Evolutionary conservation across 1,139 yeast species (phyloP), one percentile per base, ranked within the genome.

Genomic region (Saccharomyces hybrid): DNA sequence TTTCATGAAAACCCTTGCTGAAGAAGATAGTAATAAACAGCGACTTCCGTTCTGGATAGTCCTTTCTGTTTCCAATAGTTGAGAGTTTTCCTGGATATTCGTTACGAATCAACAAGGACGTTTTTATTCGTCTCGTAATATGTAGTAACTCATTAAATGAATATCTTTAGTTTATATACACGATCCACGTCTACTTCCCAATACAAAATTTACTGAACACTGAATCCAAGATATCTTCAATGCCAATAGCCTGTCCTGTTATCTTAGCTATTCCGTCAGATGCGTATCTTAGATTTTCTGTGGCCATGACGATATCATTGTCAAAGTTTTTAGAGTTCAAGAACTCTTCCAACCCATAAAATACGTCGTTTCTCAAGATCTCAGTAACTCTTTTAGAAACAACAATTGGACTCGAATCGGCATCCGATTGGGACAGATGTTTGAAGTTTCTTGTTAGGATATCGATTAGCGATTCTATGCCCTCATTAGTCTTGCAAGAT

Each of bases 141-240:
- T 31, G 34, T 31, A 31, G 34, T 31, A 31, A 31, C 34, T 31
- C 34, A 31, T 31, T 31, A 31, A 31, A 31, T 4, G 34, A 31
- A 31, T 31, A 1, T 3, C 14, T 31, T 31, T 31, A 31, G 6
- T 31, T 31, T 31, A 31, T 31, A 31, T 11, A 31, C 34, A 31
- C 2, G 34, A 31, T 31, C 34, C 14, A 31, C 34, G 19, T 1
- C 50, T 74, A 93, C 70, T 93, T 93, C 5, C 99, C 99, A 47
- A 93, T 89, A 70, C 99, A 93, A 67, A 93, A 95, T 60, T 83
- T 87, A 5, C 96, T 84, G 67, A 93, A 93, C 0, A 93, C 95
- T 2, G 88, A 93, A 0, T 95, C 97, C 9, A 95, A 73, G 0
- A 95, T 83, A 66, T 93, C 99, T 64, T 93, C 98, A 0, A 91